phyloP scores from a whole-genome alignment of 2,329 filamentous ascomycete species.

The Aspergillus quadrilineatus region DNA sequence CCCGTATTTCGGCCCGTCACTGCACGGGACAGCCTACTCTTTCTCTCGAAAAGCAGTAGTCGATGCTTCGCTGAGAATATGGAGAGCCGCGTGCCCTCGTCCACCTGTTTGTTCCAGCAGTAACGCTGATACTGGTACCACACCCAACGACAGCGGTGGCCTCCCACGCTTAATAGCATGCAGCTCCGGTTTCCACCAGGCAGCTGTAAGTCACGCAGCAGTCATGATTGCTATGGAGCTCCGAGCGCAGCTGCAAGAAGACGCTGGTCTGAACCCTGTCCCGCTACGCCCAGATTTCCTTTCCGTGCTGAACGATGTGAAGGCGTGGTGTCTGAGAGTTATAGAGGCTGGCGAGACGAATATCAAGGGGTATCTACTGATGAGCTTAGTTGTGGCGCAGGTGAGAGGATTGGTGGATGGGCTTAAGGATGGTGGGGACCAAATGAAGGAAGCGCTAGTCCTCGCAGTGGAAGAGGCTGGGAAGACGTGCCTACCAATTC shows the following conservation, averaged over 20 bases:
- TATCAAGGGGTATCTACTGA: slow-evolving; percentile 53
- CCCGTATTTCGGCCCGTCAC: slow-evolving; percentile 26
- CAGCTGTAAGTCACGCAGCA: slow-evolving; percentile 19
- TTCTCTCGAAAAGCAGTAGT: slow-evolving; percentile 52
- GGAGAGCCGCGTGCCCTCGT: slow-evolving; percentile 39
- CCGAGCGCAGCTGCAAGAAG: slow-evolving; percentile 28
- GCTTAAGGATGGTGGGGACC: neutral
- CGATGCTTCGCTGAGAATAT: slow-evolving; percentile 52
- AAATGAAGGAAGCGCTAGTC: slow-evolving; percentile 37
- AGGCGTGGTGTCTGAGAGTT: slow-evolving; percentile 40
- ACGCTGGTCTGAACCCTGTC: slow-evolving; percentile 25
- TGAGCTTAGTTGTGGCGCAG: slow-evolving; percentile 41
- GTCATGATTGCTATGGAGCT: slow-evolving; percentile 28
- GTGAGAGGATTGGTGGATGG: slow-evolving; percentile 34
- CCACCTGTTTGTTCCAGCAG: slow-evolving; percentile 14
- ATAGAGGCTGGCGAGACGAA: slow-evolving; percentile 56
- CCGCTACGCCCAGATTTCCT: slow-evolving; percentile 29
- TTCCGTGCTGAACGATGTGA: slow-evolving; percentile 42
- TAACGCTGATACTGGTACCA: neutral
- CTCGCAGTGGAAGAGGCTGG: slow-evolving; percentile 38
- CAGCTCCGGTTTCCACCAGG: slow-evolving; percentile 32
- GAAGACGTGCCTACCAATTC: slow-evolving; percentile 24
- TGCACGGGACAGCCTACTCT: slow-evolving; percentile 33
- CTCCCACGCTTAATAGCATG: slow-evolving; percentile 42
- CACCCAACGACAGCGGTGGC: slow-evolving; percentile 31